A percentile compares a stretch with the other conserved stretches of the same genome.
These are phyloP conservation scores for Pisolithus thermaeus DNA, from an alignment of 1,284 basidiomycete species.

Conservation along the genomic window DNA sequence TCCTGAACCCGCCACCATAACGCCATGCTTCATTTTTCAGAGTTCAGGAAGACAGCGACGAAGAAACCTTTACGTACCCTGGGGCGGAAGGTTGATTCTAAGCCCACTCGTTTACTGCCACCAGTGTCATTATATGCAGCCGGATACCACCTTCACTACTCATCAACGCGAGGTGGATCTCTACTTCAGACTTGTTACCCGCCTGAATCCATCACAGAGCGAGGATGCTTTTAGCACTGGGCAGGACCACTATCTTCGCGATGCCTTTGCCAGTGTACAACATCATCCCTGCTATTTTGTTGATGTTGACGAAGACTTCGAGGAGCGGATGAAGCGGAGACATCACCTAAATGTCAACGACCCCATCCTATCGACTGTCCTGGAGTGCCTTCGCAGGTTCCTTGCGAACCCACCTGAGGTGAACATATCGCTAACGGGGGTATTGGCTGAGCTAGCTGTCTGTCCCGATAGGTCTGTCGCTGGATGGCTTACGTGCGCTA, in stretches of 20 bases:
- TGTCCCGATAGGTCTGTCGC: constrained; percentile 83
- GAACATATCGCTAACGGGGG: constrained; percentile 86
- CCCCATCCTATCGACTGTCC: constrained; percentile 64
- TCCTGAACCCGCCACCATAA: constrained; percentile 50
- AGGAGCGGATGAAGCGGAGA: constrained; percentile 42
- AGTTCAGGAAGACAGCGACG: constrained; percentile 44
- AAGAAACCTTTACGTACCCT: constrained; percentile 65
- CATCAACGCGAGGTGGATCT: constrained; percentile 80
- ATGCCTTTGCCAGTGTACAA: constrained; percentile 70
- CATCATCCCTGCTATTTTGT: constrained; percentile 53
- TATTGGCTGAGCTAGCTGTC: constrained; percentile 70
- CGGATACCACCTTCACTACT: constrained; percentile 66
- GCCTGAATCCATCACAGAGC: constrained; percentile 70
- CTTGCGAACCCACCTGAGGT: constrained; percentile 82
- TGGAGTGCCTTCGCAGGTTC: constrained; percentile 71
- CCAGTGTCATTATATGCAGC: constrained; percentile 43
- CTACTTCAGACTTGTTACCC: constrained; percentile 74
- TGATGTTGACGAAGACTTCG: constrained; percentile 32
- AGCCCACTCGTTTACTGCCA: constrained; percentile 7
- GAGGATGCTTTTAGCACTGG: constrained; percentile 79
- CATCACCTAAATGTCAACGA: constrained; percentile 79
- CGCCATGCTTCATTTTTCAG: too few relatives aligned
- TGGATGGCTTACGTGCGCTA: constrained; percentile 80
- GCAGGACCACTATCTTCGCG: constrained; percentile 79
- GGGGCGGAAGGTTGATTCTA: constrained; percentile 36